Base-by-base conservation (phyloP, 2,329 filamentous ascomycete species). In the Colletotrichum eleusines region DNA sequence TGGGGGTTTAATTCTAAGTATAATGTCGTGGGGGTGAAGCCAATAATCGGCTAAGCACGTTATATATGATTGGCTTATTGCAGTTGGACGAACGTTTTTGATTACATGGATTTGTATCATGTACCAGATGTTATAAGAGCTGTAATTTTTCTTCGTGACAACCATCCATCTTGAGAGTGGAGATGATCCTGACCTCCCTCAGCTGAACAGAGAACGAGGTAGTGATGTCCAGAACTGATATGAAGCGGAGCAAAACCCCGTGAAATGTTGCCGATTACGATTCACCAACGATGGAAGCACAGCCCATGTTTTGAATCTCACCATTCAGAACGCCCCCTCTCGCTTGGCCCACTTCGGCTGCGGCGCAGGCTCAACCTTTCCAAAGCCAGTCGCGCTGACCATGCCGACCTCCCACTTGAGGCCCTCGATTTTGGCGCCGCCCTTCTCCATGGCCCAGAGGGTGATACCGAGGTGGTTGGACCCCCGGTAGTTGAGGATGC, bases 401-500 rank as follows among this genome's bases (percentile, higher is more conserved):
- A 80, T 84, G 55, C 83, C 82, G 33, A 84, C 77, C 33, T 74
- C 72, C 74, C 74, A 76, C 14, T 70, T 66, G 23, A 76, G 44
- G 0, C 73, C 73, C 31, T 74, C 64, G 33, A 73, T 16, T 48
- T 51, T 87, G 1, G 87, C 89, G 14, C 87, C 89, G 3, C 77
- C 81, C 1, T 80, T 80, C 63, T 89, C 86, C 72, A 89, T 81
- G 1, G 87, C 87, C 91, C 91, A 94, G 33, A 94, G 76, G 46
- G 85, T 88, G n/a, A 94, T 75, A 1, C 84, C 90, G 14, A 94
- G 72, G 76, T 87, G 91, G 75, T 94, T 94, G 50, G 81, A 85
- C 1, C 91, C 91, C 23, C 84, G 83, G 76, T 92, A 90, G 76
- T 94, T 87, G 73, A 92, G 80, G 38, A 94, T 81, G 28, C 90